Percentiles rank a stretch among this genome's conserved stretches.
Evolutionary conservation across 768 basidiomycete genomes (phyloP).

Genomic region (Podaxis pistillaris): DNA sequence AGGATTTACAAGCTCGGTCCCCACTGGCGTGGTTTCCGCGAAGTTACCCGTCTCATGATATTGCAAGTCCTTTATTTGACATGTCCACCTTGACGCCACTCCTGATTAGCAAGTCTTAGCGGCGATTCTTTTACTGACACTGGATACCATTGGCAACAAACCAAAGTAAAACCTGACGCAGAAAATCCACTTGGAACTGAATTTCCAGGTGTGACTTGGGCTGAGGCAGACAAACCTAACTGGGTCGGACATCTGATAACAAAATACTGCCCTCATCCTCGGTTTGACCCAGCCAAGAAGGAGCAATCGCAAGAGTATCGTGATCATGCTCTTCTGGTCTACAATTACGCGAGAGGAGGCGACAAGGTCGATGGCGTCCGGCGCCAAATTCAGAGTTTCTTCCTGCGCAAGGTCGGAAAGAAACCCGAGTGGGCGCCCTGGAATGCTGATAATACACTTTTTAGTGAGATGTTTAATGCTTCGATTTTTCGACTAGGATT

Average conservation of each 20-base stretch:
- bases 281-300: slow-evolving; percentile 27
- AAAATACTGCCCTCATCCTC: slow-evolving; percentile 36
- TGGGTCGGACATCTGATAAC: slow-evolving; percentile 64
- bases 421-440: slow-evolving; percentile 39
- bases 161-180: slow-evolving; percentile 31
- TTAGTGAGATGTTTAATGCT: slow-evolving; percentile 33
- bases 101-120: slow-evolving; percentile 27
- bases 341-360: slow-evolving; percentile 59
- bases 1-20: slow-evolving; percentile 22
- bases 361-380: slow-evolving; percentile 40
- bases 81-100: neutral
- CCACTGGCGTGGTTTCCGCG: slow-evolving; percentile 43
- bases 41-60: slow-evolving; percentile 43
- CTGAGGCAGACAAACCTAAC: slow-evolving; percentile 47
- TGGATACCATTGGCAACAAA: slow-evolving; percentile 19
- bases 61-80: slow-evolving; percentile 40
- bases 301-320: slow-evolving; percentile 30
- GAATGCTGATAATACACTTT: slow-evolving; percentile 41
- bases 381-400: slow-evolving; percentile 37
- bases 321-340: slow-evolving; percentile 43
- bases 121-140: slow-evolving; percentile 62
- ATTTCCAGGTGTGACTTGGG: slow-evolving; percentile 50
- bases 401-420: slow-evolving; percentile 36
- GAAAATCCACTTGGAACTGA: slow-evolving; percentile 45
- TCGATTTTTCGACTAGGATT: neutral